A percentile compares a stretch with the other conserved stretches of the same genome.
phyloP scores from a whole-genome alignment of 2,329 filamentous ascomycete genomes.

The Macroventuria anomochaeta region DNA sequence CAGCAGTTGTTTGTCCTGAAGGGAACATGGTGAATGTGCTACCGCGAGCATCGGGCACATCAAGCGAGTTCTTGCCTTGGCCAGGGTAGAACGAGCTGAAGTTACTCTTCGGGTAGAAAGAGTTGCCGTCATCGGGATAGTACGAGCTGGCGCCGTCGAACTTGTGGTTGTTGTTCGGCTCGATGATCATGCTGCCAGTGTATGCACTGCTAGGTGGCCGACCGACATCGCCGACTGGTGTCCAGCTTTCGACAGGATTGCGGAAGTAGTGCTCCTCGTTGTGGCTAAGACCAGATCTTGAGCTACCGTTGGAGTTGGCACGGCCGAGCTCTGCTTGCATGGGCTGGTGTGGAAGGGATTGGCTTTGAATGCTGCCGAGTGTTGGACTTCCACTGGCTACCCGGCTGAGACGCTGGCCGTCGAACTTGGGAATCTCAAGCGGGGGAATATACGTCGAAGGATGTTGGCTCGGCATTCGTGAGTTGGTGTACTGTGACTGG shows the following conservation, averaged over 20 bases:
- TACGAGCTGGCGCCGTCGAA: slow-evolving; percentile 63
- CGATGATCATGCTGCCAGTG: slow-evolving; percentile 51
- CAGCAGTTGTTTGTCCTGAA: slow-evolving; percentile 25
- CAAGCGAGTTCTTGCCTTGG: slow-evolving; percentile 52
- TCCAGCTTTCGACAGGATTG: slow-evolving; percentile 46
- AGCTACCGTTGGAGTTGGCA: slow-evolving; percentile 47
- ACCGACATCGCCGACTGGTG: slow-evolving; percentile 39
- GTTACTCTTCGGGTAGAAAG: slow-evolving; percentile 58
- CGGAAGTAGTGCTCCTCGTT: slow-evolving; percentile 40
- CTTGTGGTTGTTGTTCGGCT: slow-evolving; percentile 49
- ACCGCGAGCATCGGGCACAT: slow-evolving; percentile 67
- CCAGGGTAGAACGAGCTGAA: slow-evolving; percentile 59
- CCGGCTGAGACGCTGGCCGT: slow-evolving; percentile 67
- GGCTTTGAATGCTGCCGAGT: slow-evolving; percentile 62
- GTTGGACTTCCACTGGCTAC: slow-evolving; percentile 75
- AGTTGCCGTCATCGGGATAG: slow-evolving; percentile 44
- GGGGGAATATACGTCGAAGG: slow-evolving; percentile 75
- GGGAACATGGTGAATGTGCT: slow-evolving; percentile 55
- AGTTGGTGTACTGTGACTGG: slow-evolving; percentile 59
- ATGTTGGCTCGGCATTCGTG: slow-evolving; percentile 60
- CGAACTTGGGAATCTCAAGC: slow-evolving; percentile 59
- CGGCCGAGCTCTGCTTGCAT: slow-evolving; percentile 50
- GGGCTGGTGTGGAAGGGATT: slow-evolving; percentile 48
- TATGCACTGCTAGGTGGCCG: slow-evolving; percentile 54
- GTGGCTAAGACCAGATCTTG: slow-evolving; percentile 41